Percentiles rank a stretch among this genome's conserved stretches.
phyloP scores from a whole-genome alignment of 1,284 basidiomycete genomes.

The Bondarzewia mesenterica region DNA sequence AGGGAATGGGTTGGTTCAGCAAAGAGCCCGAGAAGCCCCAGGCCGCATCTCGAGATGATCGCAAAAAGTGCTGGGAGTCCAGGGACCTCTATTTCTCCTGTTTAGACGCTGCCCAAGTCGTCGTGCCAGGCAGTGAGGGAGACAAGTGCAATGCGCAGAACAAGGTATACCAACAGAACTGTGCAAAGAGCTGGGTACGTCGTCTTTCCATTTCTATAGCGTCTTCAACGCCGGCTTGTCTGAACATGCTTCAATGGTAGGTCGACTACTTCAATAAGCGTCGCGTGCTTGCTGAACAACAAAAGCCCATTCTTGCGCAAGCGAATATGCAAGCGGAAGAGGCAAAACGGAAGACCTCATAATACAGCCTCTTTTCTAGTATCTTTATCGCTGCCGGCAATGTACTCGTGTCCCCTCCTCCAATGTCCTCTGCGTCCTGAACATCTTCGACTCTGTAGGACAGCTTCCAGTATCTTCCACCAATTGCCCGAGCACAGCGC shows the following conservation, averaged over 20 bases:
- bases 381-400: background rate
- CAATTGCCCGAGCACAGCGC: background rate
- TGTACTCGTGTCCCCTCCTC: background rate
- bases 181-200: conserved; percentile 80
- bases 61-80: conserved; percentile 68
- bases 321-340: conserved; percentile 42
- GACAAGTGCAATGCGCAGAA: conserved; percentile 44
- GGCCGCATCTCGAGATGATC: conserved; percentile 43
- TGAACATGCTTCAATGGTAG: conserved; percentile 26
- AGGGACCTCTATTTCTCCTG: conserved; percentile 74
- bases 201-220: background rate
- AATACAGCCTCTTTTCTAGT: background rate
- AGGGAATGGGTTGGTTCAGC: conserved; percentile 27
- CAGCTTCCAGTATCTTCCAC: too few relatives aligned
- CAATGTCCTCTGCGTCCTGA: background rate
- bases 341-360: conserved; percentile 22
- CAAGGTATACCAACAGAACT: conserved; percentile 51
- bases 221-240: background rate
- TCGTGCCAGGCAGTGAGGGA: conserved; percentile 65
- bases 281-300: conserved; percentile 63
- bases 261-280: conserved; percentile 77
- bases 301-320: conserved; percentile 57
- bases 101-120: conserved; percentile 52
- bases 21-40: conserved; percentile 29
- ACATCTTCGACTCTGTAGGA: too few relatives aligned